Conservation (phyloP, 306 rosid species). For the Mimosa pudica region DNA sequence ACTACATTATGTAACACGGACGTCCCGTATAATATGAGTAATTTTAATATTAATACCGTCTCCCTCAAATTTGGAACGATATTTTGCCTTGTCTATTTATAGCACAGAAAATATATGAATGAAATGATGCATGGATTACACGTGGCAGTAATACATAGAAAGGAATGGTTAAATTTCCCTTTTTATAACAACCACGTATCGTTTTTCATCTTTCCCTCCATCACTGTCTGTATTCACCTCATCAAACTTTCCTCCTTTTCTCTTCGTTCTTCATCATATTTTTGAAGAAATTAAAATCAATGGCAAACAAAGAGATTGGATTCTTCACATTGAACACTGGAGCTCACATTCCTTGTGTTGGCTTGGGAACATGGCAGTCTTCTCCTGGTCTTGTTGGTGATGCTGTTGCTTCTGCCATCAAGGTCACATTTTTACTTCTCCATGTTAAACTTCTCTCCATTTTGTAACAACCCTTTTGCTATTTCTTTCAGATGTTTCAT, state of each 20-base stretch:
- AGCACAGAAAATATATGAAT: no score
- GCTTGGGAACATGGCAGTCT: conserved; percentile 86
- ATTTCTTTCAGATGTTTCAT: background rate
- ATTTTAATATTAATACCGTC: no score
- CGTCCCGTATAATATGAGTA: no score
- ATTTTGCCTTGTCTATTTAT: no score
- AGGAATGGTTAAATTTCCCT: no score
- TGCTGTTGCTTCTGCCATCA: conserved; percentile 66
- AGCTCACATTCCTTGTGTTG: conserved; percentile 78
- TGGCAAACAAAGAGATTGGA: conserved; percentile 41
- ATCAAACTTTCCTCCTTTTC: background rate
- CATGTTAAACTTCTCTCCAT: background rate
- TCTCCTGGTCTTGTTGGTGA: conserved; percentile 66
- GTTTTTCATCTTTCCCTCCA: background rate
- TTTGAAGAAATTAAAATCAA: conserved; percentile 1
- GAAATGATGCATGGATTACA: background rate
- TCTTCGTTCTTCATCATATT: background rate
- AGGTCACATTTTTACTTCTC: conserved; percentile 43
- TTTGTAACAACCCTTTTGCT: background rate
- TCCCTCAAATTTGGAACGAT: no score
- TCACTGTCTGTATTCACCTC: background rate
- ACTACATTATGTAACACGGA: no score
- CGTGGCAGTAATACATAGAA: background rate
- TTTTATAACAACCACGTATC: background rate
- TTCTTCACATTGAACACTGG: conserved; percentile 72